Conservation (phyloP, 176 grass and related monocot species). For the Bromus sterilis region DNA sequence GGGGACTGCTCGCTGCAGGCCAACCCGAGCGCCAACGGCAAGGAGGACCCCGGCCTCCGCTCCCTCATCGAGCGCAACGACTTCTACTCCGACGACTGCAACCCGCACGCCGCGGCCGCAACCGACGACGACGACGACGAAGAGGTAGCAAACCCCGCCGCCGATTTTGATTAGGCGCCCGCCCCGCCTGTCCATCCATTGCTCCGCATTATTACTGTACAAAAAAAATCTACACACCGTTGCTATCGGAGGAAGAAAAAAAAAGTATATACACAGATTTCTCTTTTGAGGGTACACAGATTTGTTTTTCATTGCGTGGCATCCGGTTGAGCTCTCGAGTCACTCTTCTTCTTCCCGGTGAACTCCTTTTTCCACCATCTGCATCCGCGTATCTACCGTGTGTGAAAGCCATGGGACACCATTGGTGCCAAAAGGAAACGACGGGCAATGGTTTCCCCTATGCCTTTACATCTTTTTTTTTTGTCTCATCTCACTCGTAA, state of each 20-base stretch:
- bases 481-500: not conserved
- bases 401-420: not conserved
- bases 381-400: not conserved
- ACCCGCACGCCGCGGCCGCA: constrained; percentile 25
- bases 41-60: constrained; percentile 34
- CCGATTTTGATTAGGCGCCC: not conserved
- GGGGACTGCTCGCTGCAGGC: constrained; percentile 39
- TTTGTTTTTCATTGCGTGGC: not conserved
- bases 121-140: not conserved
- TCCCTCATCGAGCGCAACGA: constrained; percentile 41
- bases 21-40: constrained; percentile 47
- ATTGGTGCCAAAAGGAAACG: not conserved
- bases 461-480: not conserved
- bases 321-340: not conserved
- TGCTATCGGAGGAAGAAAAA: not conserved
- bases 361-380: not conserved
- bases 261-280: not conserved
- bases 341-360: not conserved
- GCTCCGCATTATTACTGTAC: not conserved
- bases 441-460: not conserved
- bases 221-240: not conserved
- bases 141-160: not conserved
- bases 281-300: not conserved
- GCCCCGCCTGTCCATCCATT: not conserved
- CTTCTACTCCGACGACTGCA: constrained; percentile 47